Evolutionary conservation across 2,329 filamentous ascomycete genomes (phyloP).

Genomic region (Phaeophleospora eucalypticola): DNA sequence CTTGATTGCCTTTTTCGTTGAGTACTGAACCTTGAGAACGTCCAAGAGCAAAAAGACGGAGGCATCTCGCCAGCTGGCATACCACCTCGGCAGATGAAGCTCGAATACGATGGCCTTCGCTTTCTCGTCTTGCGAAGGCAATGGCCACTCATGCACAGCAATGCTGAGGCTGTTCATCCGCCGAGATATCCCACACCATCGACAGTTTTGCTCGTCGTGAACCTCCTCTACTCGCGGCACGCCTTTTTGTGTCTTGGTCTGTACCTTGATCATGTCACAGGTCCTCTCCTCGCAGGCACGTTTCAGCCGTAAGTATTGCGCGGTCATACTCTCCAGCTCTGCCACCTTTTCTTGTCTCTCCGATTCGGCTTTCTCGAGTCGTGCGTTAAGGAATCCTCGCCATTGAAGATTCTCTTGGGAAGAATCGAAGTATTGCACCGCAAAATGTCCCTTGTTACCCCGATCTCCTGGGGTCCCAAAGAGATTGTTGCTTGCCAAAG

Average conservation of each 20-base stretch:
- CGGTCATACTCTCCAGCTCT: too few relatives aligned
- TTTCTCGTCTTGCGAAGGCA: constrained; percentile 38
- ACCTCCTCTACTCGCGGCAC: constrained; percentile 29
- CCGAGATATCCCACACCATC: constrained; percentile 40
- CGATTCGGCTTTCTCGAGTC: too few relatives aligned
- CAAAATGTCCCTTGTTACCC: constrained; percentile 33
- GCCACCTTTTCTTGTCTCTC: too few relatives aligned
- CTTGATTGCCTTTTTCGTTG: neutral
- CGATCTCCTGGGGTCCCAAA: constrained; percentile 31
- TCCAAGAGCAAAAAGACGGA: neutral
- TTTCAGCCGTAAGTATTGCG: constrained; percentile 38
- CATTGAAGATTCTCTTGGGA: neutral
- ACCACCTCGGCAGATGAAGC: constrained; percentile 42
- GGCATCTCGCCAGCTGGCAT: constrained; percentile 49
- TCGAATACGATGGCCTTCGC: constrained; percentile 51
- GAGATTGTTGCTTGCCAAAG: constrained; percentile 43
- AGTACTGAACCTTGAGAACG: constrained; percentile 1
- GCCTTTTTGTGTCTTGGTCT: constrained; percentile 8
- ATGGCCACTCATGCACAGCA: constrained; percentile 46
- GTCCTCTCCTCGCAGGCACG: neutral
- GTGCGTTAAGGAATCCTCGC: too few relatives aligned
- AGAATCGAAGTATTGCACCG: constrained; percentile 43
- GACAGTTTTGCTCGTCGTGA: constrained; percentile 41
- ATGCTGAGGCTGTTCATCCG: constrained; percentile 43
- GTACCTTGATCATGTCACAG: constrained; percentile 3